Conservation (phyloP, 1,284 basidiomycete genomes). For the Malassezia sympodialis region DNA sequence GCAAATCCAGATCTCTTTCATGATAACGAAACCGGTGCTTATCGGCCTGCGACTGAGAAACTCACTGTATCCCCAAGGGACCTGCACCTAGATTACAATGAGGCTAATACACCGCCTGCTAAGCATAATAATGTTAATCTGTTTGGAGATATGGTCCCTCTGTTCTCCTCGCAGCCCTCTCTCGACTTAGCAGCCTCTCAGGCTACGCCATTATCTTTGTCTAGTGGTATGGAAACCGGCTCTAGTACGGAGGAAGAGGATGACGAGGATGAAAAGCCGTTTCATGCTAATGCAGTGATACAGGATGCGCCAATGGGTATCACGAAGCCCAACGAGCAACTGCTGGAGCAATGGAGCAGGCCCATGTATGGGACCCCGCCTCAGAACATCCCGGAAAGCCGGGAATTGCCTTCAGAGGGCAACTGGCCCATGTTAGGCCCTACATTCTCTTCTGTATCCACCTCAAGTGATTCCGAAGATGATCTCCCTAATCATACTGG, state of each 20-base stretch:
- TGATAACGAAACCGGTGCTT: background rate
- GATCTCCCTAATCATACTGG: background rate
- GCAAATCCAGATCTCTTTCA: constrained; percentile 6
- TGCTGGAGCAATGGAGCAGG: constrained; percentile 15
- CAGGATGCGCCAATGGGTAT: background rate
- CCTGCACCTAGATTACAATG: constrained; percentile 5
- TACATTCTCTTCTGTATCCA: constrained; percentile 13
- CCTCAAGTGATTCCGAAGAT: constrained; percentile 17
- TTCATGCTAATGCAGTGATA: background rate
- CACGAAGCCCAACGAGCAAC: constrained; percentile 9
- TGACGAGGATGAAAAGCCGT: constrained; percentile 19
- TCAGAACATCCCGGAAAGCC: background rate
- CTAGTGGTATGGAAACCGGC: constrained; percentile 14
- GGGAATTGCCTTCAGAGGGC: background rate
- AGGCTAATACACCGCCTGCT: constrained; percentile 1
- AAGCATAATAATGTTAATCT: background rate
- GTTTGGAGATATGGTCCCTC: background rate
- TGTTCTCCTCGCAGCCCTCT: background rate
- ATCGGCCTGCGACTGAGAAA: background rate
- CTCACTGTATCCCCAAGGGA: constrained; percentile 14
- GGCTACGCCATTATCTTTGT: constrained; percentile 1
- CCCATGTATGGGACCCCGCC: constrained; percentile 7
- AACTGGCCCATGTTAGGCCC: constrained; percentile 10
- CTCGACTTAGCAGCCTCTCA: background rate
- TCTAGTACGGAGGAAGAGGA: constrained; percentile 19